A percentile compares a stretch with the other conserved stretches of the same genome.
Evolutionary conservation across 768 basidiomycete species (phyloP).

Genomic region (Phylloporus scabripes): DNA sequence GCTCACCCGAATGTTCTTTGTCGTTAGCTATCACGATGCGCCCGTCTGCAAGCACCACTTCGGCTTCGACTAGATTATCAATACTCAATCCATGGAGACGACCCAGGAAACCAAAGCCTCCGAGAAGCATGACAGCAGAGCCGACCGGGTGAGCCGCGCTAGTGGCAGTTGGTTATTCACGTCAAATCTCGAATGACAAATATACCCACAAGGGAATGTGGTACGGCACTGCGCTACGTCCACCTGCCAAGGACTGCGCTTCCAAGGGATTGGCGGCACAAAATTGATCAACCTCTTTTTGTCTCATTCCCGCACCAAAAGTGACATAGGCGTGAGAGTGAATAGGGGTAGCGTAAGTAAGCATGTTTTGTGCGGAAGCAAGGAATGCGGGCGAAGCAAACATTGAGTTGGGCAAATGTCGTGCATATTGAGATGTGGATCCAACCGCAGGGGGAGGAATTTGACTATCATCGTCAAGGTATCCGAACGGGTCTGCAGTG

Average conservation of each 20-base stretch:
- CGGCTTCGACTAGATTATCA: conserved; percentile 87
- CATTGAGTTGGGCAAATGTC: conserved; percentile 28
- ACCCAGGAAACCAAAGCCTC: conserved; percentile 86
- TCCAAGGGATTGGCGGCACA: conserved; percentile 65
- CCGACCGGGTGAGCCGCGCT: conserved; percentile 79
- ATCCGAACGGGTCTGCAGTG: conserved; percentile 54
- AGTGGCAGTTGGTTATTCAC: conserved; percentile 6
- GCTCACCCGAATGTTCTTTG: conserved; percentile 60
- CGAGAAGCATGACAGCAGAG: conserved; percentile 75
- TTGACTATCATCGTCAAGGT: conserved; percentile 40
- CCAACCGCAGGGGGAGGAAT: conserved; percentile 17
- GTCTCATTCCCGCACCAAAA: conserved; percentile 79
- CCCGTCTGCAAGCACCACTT: conserved; percentile 89
- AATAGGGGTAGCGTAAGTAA: conserved; percentile 51
- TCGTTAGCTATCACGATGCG: conserved; percentile 75
- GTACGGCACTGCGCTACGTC: conserved; percentile 59
- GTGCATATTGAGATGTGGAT: conserved; percentile 23
- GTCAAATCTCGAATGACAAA: conserved; percentile 4
- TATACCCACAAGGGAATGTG: conserved; percentile 69
- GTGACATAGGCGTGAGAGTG: conserved; percentile 75
- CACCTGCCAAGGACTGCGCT: conserved; percentile 47
- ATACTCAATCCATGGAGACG: conserved; percentile 80
- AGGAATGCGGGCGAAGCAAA: conserved; percentile 32
- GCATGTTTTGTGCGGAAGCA: conserved; percentile 35
- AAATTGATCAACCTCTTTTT: conserved; percentile 78